Conservation (phyloP, 2,329 filamentous ascomycete genomes). For the Epichloe sylvatica region DNA sequence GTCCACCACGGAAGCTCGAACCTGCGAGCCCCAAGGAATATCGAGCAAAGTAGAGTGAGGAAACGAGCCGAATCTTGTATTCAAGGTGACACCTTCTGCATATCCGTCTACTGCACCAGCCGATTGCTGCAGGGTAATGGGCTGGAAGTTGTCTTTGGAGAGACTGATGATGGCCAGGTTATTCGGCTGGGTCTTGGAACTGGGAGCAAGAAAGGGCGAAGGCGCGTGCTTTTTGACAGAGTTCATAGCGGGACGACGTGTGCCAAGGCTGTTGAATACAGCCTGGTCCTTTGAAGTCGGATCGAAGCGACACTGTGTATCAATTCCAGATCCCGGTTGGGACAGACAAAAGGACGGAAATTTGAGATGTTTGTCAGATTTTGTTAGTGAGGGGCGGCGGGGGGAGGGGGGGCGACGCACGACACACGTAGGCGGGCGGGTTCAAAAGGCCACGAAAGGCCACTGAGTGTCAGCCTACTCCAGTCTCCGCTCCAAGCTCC, state of each 20-base stretch:
- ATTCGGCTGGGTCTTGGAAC: slow-evolving; percentile 44
- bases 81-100: slow-evolving; percentile 64
- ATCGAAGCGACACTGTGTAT: background rate
- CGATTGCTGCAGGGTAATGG: slow-evolving; percentile 52
- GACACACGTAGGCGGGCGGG: no score
- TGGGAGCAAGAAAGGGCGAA: slow-evolving; percentile 71
- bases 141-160: slow-evolving; percentile 71
- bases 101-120: slow-evolving; percentile 56
- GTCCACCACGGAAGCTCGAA: slow-evolving; percentile 78
- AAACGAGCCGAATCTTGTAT: slow-evolving; percentile 88
- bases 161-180: slow-evolving; percentile 74
- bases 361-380: background rate
- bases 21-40: slow-evolving; percentile 81
- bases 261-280: background rate
- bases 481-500: no score
- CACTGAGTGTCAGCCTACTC: no score
- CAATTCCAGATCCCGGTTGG: background rate
- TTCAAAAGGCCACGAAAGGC: background rate
- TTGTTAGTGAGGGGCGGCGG: no score
- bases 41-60: slow-evolving; percentile 65
- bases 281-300: background rate
- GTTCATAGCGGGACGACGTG: background rate
- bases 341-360: background rate
- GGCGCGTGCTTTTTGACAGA: slow-evolving; percentile 6
- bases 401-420: no score